Evolutionary conservation across 1,139 yeast species (phyloP).

Genomic region (Protomyces inundatus): DNA sequence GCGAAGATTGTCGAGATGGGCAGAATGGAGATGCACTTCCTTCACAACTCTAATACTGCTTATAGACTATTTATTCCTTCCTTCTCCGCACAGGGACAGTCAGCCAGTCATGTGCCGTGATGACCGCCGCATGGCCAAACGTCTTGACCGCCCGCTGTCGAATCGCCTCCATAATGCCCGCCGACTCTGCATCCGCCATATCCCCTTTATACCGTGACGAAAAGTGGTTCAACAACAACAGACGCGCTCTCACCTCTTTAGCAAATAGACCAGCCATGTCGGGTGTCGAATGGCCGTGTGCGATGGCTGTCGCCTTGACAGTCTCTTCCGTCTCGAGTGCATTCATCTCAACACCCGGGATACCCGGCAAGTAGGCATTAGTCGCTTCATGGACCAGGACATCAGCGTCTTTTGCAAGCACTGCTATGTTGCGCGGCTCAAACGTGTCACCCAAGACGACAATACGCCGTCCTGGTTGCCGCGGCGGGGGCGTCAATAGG

Average conservation of each 20-base stretch:
- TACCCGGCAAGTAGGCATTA: conserved; percentile 7
- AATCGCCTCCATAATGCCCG: conserved; percentile 14
- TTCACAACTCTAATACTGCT: too few relatives aligned
- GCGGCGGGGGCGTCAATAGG: conserved; percentile 5
- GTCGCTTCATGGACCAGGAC: conserved; percentile 24
- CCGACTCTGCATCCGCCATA: background rate
- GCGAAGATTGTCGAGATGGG: too few relatives aligned
- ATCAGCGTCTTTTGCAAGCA: conserved; percentile 1
- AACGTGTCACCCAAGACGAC: conserved; percentile 23
- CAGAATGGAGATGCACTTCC: too few relatives aligned
- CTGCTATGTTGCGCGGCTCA: conserved; percentile 17
- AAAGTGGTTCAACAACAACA: conserved; percentile 16
- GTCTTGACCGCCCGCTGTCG: conserved; percentile 8
- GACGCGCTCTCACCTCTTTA: background rate
- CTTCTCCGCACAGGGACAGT: background rate
- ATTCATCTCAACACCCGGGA: background rate
- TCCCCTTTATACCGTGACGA: conserved; percentile 23
- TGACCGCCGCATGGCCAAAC: conserved; percentile 5
- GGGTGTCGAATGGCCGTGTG: conserved; percentile 25
- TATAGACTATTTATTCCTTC: background rate
- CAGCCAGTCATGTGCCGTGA: conserved; percentile 21
- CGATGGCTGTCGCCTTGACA: conserved; percentile 4
- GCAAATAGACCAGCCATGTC: conserved; percentile 24
- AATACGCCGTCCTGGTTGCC: conserved; percentile 7
- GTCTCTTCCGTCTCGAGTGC: background rate